These are phyloP conservation scores for Fusarium sambucinum DNA, from an alignment of 2,329 filamentous ascomycete genomes.

Conservation along the genomic window DNA sequence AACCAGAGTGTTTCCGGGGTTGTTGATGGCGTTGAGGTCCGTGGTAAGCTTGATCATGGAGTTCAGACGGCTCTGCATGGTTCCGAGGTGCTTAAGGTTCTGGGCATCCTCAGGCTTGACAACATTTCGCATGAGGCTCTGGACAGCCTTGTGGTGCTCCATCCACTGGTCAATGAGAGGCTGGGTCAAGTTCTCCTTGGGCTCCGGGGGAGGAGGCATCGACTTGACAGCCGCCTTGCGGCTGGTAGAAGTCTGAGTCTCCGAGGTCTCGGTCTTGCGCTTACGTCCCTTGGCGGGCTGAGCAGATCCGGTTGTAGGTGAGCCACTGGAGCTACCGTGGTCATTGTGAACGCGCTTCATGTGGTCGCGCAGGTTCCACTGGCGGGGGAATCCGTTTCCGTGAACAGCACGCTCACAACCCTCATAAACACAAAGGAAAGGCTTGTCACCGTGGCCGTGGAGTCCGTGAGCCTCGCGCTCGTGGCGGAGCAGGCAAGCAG, in stretches of 20 bases:
- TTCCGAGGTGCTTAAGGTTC: conserved; percentile 65
- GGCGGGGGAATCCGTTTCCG: conserved; percentile 91
- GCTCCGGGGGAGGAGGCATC: conserved; percentile 50
- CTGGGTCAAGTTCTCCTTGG: conserved; percentile 51
- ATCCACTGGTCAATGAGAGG: conserved; percentile 67
- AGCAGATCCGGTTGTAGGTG: conserved; percentile 54
- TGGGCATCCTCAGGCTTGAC: conserved; percentile 64
- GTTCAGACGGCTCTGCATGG: conserved; percentile 63
- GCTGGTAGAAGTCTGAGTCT: conserved; percentile 54
- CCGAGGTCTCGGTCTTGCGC: conserved; percentile 67
- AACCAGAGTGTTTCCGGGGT: conserved; percentile 44
- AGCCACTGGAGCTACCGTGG: conserved; percentile 59
- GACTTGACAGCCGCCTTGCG: conserved; percentile 64
- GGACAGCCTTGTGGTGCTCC: conserved; percentile 72
- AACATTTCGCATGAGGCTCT: conserved; percentile 67
- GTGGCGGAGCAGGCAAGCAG: conserved; percentile 92
- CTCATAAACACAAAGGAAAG: conserved; percentile 87
- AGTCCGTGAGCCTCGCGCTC: conserved; percentile 96
- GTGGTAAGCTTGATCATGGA: conserved; percentile 65
- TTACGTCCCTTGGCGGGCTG: conserved; percentile 65
- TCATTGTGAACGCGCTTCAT: conserved; percentile 93
- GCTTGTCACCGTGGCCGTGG: conserved; percentile 93
- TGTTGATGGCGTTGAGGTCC: conserved; percentile 46
- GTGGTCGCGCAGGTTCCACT: conserved; percentile 97
- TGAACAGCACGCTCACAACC: conserved; percentile 86